Evolutionary conservation across 495 filamentous ascomycete genomes (phyloP).

Genomic region (Polyplosphaeria fusca): DNA sequence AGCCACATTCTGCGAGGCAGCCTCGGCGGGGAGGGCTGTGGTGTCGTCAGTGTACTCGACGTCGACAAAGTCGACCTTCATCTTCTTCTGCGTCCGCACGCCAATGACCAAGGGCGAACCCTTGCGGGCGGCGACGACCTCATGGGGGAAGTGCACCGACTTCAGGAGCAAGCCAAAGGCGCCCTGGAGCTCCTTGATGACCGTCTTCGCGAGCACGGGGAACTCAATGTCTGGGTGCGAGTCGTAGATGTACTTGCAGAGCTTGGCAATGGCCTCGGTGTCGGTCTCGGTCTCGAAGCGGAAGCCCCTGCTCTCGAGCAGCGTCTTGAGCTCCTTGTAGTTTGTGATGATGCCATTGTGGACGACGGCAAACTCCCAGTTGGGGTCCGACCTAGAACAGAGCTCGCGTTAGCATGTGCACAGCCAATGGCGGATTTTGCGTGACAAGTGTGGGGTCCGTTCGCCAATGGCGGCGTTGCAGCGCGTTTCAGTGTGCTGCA

Average conservation of each 20-base stretch:
- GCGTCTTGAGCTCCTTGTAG: slow-evolving; percentile 97
- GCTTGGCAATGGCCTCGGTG: slow-evolving; percentile 97
- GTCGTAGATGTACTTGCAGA: slow-evolving; percentile 97
- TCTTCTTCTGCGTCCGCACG: slow-evolving; percentile 91
- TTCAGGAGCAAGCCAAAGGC: slow-evolving; percentile 96
- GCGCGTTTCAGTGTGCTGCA: slow-evolving; percentile 29
- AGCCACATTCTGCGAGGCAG: slow-evolving; percentile 92
- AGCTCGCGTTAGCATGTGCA: slow-evolving; percentile 15
- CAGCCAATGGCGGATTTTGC: slow-evolving; percentile 37
- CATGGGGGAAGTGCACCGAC: slow-evolving; percentile 97
- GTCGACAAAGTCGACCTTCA: slow-evolving; percentile 99
- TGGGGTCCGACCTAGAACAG: slow-evolving; percentile 63
- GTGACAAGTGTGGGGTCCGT: slow-evolving; percentile 18
- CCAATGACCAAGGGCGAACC: slow-evolving; percentile 95
- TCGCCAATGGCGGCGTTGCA: too few relatives aligned
- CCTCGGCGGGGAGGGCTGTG: slow-evolving; percentile 81
- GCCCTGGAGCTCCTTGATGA: slow-evolving; percentile 97
- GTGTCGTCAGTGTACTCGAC: slow-evolving; percentile 89
- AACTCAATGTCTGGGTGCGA: slow-evolving; percentile 92
- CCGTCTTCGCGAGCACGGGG: slow-evolving; percentile 90
- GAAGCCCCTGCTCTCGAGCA: slow-evolving; percentile 92
- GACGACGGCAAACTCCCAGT: slow-evolving; percentile 93
- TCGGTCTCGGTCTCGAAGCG: slow-evolving; percentile 98
- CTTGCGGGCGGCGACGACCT: slow-evolving; percentile 96
- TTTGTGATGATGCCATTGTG: slow-evolving; percentile 99